Evolutionary conservation across 2,329 filamentous ascomycete species (phyloP).

Genomic region (Colletotrichum lupini): DNA sequence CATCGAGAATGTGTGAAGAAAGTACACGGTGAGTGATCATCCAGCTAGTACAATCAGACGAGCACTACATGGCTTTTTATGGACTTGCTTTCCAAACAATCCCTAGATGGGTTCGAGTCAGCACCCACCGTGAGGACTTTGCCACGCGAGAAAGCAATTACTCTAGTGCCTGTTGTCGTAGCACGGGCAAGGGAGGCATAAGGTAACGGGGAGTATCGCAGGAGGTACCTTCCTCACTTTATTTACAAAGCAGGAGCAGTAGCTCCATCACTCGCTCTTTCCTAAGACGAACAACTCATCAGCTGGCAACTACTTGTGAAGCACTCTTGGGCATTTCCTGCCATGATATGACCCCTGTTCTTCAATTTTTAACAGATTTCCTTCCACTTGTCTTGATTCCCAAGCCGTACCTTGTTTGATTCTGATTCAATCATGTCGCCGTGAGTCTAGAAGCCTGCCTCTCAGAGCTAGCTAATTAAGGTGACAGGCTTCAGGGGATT

Average conservation of each 20-base stretch:
- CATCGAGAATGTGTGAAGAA: neutral
- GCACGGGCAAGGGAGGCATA: neutral
- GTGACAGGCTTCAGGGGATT: neutral
- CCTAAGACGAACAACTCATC: neutral
- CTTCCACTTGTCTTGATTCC: neutral
- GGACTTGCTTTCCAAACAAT: neutral
- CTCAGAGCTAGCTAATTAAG: neutral
- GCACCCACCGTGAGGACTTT: neutral
- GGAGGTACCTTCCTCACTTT: too few relatives aligned
- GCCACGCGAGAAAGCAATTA: too few relatives aligned
- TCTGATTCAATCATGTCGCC: neutral
- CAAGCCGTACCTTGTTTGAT: neutral
- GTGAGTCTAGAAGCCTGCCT: neutral
- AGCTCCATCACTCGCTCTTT: neutral
- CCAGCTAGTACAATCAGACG: neutral
- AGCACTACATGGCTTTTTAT: neutral
- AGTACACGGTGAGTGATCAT: neutral
- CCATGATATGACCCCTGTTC: neutral
- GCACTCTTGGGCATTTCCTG: neutral
- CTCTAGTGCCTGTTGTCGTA: too few relatives aligned
- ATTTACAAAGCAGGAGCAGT: neutral
- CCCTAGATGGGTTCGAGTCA: neutral
- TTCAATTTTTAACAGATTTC: neutral
- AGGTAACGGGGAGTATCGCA: neutral
- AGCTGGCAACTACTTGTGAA: neutral